A percentile compares a stretch with the other conserved stretches of the same genome.
These are phyloP conservation scores for Dryas octopetala DNA, from an alignment of 306 rosid species.

Conservation along the genomic window DNA sequence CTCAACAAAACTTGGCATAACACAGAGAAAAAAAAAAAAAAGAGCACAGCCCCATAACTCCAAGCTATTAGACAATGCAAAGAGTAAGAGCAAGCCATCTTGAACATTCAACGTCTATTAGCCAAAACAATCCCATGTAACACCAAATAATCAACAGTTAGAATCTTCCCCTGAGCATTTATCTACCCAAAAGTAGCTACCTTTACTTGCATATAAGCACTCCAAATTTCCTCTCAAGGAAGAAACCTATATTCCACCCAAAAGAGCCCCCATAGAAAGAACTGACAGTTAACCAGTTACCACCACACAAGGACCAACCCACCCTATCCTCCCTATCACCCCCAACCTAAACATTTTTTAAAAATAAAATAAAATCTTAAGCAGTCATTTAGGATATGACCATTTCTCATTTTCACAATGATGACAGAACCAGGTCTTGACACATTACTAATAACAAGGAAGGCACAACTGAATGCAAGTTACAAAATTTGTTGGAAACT, in stretches of 20 bases:
- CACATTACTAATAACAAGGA: neutral
- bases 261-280: neutral
- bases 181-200: neutral
- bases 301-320: neutral
- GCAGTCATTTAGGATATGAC: neutral
- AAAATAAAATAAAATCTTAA: neutral
- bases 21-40: neutral
- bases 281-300: neutral
- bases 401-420: neutral
- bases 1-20: neutral
- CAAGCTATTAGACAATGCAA: neutral
- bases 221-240: neutral
- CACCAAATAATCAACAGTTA: neutral
- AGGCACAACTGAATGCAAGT: neutral
- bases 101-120: neutral
- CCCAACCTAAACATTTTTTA: neutral
- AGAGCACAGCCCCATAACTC: neutral
- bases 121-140: neutral
- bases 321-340: neutral
- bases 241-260: neutral
- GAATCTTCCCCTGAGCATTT: neutral
- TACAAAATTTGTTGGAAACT: neutral
- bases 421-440: neutral
- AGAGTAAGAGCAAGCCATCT: neutral
- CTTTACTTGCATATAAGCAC: neutral